Evolutionary conservation across 371 early-diverging fungal species (phyloP), one percentile per base, ranked within the genome.

Genomic region (Funneliformis caledonium): DNA sequence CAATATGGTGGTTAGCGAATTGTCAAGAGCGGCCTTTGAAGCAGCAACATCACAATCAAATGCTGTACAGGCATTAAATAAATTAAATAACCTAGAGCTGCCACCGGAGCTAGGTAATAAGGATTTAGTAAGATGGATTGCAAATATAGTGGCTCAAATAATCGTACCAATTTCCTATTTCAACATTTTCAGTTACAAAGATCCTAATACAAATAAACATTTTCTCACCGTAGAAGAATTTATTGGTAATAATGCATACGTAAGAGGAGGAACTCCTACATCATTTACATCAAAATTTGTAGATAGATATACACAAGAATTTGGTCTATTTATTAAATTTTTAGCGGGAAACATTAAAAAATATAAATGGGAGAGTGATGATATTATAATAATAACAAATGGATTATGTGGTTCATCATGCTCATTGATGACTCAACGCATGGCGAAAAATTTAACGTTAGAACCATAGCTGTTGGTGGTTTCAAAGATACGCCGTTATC

Each of bases 361-460:
- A 16, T 31, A 50, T n/a, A 26, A 48, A 14, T 72, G 73, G 73
- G 52, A 7, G 52, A 22, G 33, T 48, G 52, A 31, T 7, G 56
- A 72, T 45, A 33, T 52, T 11, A 52, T 72, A 7, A 72, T 72
- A 33, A 19, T 72, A 6, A 52, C 73, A 72, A 56, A 72, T 52
- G 73, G 73, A 10, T 1, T 37, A 5, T 72, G 73, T 22, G 73
- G 73, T 16, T 72, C 73, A 6, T 5, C 73, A 33, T 72, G 73
- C 5, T 11, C 56, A 16, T 10, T 12, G 11, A 52, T 72, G 2
- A 10, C 52, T 2, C 31, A 52, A 56, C 48, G 16, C 16, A 16
- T 50, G 14, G 31, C n/a, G 33, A 33, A 56, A 52, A 26, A 7
- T n/a, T 33, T 26, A 52, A 52, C 52, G 73, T 72, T 10, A 19